Percentiles rank a stretch among this genome's conserved stretches.
phyloP scores from a whole-genome alignment of 768 basidiomycete species.

The Polyporus arcularius region DNA sequence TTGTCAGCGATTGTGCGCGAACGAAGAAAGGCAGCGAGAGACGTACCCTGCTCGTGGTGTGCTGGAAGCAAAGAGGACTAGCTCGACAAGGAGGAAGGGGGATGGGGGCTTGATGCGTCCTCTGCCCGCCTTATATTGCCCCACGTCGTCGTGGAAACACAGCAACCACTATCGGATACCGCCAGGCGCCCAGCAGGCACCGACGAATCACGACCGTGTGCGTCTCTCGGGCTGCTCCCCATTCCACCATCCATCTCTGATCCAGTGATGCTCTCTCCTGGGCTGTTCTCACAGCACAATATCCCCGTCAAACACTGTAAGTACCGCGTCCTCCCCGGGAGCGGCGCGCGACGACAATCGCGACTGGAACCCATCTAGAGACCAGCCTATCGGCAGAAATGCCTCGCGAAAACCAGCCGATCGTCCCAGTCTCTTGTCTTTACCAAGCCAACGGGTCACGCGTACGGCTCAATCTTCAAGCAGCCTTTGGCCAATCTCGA shows the following conservation, averaged over 20 bases:
- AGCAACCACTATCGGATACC: neutral
- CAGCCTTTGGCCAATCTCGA: too few species aligned
- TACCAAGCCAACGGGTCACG: too few species aligned
- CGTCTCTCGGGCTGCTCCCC: too few species aligned
- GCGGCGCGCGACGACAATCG: too few species aligned
- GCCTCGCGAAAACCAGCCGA: too few species aligned
- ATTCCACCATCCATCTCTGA: neutral
- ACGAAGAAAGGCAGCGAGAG: neutral
- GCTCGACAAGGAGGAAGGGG: slow-evolving; percentile 30
- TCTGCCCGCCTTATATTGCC: slow-evolving; percentile 9
- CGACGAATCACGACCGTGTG: neutral
- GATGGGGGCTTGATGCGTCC: slow-evolving; percentile 4
- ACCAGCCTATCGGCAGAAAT: too few species aligned
- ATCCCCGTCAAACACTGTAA: too few species aligned
- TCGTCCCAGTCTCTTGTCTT: too few species aligned
- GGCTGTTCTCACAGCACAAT: neutral
- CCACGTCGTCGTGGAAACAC: slow-evolving; percentile 16
- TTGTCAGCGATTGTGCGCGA: neutral
- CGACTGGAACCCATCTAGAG: too few species aligned
- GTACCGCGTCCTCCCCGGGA: too few species aligned
- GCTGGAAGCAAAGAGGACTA: slow-evolving; percentile 38
- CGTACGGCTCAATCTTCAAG: too few species aligned
- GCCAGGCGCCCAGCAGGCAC: neutral
- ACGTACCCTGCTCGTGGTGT: slow-evolving; percentile 49
- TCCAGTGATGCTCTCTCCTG: neutral